Evolutionary conservation across 768 basidiomycete genomes (phyloP).

Genomic region (Cubamyces sp.): DNA sequence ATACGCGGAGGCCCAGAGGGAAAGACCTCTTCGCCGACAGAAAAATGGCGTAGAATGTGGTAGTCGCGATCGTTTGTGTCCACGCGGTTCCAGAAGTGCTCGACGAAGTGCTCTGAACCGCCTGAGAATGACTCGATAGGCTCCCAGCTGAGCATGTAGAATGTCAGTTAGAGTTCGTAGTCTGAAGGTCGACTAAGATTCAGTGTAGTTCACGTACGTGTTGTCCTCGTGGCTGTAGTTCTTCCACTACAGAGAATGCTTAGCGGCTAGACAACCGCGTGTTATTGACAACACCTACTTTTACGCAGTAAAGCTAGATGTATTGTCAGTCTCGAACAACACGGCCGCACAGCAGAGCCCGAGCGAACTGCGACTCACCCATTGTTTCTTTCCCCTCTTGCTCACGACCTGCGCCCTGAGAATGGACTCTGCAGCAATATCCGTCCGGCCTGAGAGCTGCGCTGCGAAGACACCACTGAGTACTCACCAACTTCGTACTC

Average conservation of each 20-base stretch:
- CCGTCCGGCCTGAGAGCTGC: background rate
- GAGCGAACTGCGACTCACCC: conserved; percentile 25
- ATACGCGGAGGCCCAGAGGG: conserved; percentile 65
- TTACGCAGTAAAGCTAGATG: conserved; percentile 28
- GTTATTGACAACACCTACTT: conserved; percentile 13
- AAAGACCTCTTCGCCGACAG: conserved; percentile 55
- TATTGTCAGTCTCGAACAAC: background rate
- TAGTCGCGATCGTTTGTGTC: conserved; percentile 48
- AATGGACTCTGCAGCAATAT: conserved; percentile 49
- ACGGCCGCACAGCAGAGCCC: no score
- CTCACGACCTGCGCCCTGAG: conserved; percentile 44
- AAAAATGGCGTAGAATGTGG: conserved; percentile 52
- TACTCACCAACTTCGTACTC: conserved; percentile 74
- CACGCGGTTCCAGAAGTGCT: conserved; percentile 43
- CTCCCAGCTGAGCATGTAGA: conserved; percentile 57
- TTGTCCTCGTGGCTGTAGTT: conserved; percentile 26
- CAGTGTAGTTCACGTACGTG: conserved; percentile 27
- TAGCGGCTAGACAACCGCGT: background rate
- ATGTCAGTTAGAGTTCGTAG: background rate
- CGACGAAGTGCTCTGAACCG: conserved; percentile 56
- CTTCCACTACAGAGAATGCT: conserved; percentile 29
- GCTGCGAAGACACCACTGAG: background rate
- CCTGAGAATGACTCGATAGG: conserved; percentile 60
- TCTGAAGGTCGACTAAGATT: background rate
- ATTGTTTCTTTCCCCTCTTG: conserved; percentile 26